Evolutionary conservation across 768 basidiomycete genomes (phyloP).

Genomic region (Asterophora parasitica): DNA sequence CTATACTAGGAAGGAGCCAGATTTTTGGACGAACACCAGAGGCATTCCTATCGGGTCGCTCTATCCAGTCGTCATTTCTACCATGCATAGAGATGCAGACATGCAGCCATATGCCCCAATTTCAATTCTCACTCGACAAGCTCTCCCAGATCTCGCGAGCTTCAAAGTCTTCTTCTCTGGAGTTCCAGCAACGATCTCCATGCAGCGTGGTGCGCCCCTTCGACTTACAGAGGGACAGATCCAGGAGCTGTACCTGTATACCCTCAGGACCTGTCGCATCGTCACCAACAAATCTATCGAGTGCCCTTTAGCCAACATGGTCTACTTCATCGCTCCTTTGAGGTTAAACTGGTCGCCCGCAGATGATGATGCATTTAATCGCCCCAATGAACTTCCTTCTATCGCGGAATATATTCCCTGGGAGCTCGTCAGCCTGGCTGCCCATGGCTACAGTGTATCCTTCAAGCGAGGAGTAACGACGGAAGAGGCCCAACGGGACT

Average conservation of each 20-base stretch:
- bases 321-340: slow-evolving; percentile 69
- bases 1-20: slow-evolving; percentile 56
- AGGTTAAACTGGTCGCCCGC: slow-evolving; percentile 30
- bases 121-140: slow-evolving; percentile 59
- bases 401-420: slow-evolving; percentile 54
- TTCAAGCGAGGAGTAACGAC: slow-evolving; percentile 33
- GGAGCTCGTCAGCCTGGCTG: slow-evolving; percentile 52
- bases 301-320: slow-evolving; percentile 49
- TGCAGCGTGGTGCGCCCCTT: slow-evolving; percentile 47
- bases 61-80: slow-evolving; percentile 55
- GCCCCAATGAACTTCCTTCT: slow-evolving; percentile 24
- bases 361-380: slow-evolving; percentile 10
- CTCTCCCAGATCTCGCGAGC: slow-evolving; percentile 51
- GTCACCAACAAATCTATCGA: slow-evolving; percentile 64
- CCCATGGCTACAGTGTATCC: slow-evolving; percentile 45
- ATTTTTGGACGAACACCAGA: slow-evolving; percentile 57
- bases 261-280: slow-evolving; percentile 55
- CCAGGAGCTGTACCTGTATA: slow-evolving; percentile 52
- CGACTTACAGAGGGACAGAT: slow-evolving; percentile 41
- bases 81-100: slow-evolving; percentile 26
- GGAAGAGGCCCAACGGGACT: slow-evolving; percentile 36
- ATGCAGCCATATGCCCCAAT: slow-evolving; percentile 50
- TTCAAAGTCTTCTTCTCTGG: slow-evolving; percentile 63
- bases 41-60: slow-evolving; percentile 28
- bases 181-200: slow-evolving; percentile 34